Percentiles rank a stretch among this genome's conserved stretches.
Conservation (phyloP, 805 yeast genomes). For the Schizosaccharomyces cryophilus region DNA sequence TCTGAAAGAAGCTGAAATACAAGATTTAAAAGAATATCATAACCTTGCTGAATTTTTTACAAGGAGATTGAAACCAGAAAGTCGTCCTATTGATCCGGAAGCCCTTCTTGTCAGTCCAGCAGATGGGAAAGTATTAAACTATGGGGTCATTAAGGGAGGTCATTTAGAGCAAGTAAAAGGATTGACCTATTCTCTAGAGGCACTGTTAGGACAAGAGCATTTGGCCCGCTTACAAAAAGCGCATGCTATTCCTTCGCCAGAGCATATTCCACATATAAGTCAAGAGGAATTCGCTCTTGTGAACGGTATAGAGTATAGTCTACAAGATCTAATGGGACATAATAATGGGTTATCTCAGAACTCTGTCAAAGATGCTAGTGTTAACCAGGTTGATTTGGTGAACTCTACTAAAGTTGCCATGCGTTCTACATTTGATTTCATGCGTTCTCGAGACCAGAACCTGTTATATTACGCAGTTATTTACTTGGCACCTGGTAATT, state of each 20-base stretch:
- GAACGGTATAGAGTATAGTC: slow-evolving; percentile 47
- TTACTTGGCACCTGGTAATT: slow-evolving; percentile 93
- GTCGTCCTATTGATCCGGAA: slow-evolving; percentile 46
- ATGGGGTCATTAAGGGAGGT: slow-evolving; percentile 54
- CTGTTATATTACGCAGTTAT: slow-evolving; percentile 70
- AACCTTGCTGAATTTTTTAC: slow-evolving; percentile 83
- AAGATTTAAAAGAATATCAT: slow-evolving; percentile 44
- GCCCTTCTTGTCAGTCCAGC: slow-evolving; percentile 64
- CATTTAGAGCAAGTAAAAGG: slow-evolving; percentile 89
- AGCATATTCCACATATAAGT: slow-evolving; percentile 4
- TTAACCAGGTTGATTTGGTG: slow-evolving; percentile 2
- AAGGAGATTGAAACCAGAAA: slow-evolving; percentile 51
- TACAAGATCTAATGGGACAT: slow-evolving; percentile 44
- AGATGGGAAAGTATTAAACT: slow-evolving; percentile 71
- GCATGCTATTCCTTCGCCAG: slow-evolving; percentile 11
- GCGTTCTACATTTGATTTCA: slow-evolving; percentile 3
- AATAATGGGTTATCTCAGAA: slow-evolving; percentile 43
- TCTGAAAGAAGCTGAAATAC: slow-evolving; percentile 67
- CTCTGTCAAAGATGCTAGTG: slow-evolving; percentile 13
- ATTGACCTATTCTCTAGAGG: slow-evolving; percentile 71
- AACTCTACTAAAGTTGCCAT: slow-evolving; percentile 7
- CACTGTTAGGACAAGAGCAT: slow-evolving; percentile 38
- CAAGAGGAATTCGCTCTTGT: slow-evolving; percentile 40
- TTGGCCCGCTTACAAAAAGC: slow-evolving; percentile 20
- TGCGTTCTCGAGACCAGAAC: slow-evolving; percentile 18